Evolutionary conservation across 331 rosid genomes (phyloP), one percentile per base, ranked within the genome.

Genomic region (Spiraea crenata): DNA sequence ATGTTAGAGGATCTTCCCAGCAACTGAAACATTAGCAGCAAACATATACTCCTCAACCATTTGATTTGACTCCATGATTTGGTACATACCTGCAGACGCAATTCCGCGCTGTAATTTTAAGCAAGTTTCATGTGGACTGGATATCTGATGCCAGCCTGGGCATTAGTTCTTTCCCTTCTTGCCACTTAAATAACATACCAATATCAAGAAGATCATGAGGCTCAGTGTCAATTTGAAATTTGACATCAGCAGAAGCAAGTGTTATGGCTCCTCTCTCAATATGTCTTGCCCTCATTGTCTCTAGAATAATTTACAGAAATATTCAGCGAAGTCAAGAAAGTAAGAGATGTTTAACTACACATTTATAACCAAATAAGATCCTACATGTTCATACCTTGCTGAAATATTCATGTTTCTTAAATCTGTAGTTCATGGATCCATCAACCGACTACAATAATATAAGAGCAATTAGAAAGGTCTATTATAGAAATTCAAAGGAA

Each of bases 21-120:
- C 96, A 60, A 95, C 97, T 5, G 99, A 87, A 79, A 95, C n/a
- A 75, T 95, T 91, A 68, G 99, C 99, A 48, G 99, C 93, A 85
- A 95, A 97, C 99, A 95, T 95, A 80, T 91, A 95, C 89, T 95
- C 99, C 90, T 95, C 99, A 66, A 95, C 97, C 99, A 95, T 91
- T 85, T 95, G 97, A 74, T 95, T 95, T 75, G 99, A 96, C 84
- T 95, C 99, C 70, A 96, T 85, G 72, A 95, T 95, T 82, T 95
- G 98, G 82, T 95, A 95, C 93, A 95, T 95, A 57, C 99, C 97
- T 95, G 83, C 60, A 73, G 62, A 69, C 57, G 71, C 70, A 77
- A 73, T 34, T 68, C n/a, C 48, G 73, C 55, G 11, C 54, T 63
- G 52, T 40, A 52, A 41, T 1, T 25, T 25, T 25, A 25, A 25